A percentile compares a stretch with the other conserved stretches of the same genome.
phyloP scores from a whole-genome alignment of 2,329 filamentous ascomycete species.

The Teratosphaeria nubilosa region DNA sequence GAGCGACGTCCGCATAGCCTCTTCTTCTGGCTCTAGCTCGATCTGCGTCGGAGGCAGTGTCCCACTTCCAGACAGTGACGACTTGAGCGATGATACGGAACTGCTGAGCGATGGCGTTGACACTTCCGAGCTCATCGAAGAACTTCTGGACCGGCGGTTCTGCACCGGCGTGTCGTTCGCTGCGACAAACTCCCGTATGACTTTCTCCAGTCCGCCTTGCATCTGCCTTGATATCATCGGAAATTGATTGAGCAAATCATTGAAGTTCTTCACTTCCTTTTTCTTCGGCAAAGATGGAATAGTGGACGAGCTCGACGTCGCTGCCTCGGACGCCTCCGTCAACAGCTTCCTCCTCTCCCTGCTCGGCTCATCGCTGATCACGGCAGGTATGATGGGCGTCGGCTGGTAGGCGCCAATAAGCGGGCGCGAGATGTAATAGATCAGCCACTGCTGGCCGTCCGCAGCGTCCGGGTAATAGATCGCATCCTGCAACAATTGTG shows the following conservation, averaged over 20 bases:
- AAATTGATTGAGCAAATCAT: conserved; percentile 80
- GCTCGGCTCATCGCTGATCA: conserved; percentile 29
- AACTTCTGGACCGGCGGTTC: conserved; percentile 23
- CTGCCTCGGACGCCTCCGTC: conserved; percentile 16
- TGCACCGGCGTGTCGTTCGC: conserved; percentile 79
- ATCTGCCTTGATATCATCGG: conserved; percentile 95
- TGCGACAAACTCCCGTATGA: conserved; percentile 80
- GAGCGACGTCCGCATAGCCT: conserved; percentile 75
- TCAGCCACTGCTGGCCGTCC: conserved; percentile 85
- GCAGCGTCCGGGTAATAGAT: conserved; percentile 84
- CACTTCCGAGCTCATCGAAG: conserved; percentile 26
- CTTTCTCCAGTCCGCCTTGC: conserved; percentile 78
- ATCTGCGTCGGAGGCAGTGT: conserved; percentile 40
- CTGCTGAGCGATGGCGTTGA: conserved; percentile 24
- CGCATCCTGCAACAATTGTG: conserved; percentile 71
- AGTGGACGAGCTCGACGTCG: conserved; percentile 6
- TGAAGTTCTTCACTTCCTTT: conserved; percentile 85
- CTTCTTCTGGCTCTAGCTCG: conserved; percentile 81
- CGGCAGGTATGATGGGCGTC: conserved; percentile 58
- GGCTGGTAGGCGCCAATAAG: conserved; percentile 76
- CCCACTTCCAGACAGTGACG: conserved; percentile 28
- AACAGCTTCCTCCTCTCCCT: conserved; percentile 23
- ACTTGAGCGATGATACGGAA: conserved; percentile 25
- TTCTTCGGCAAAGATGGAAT: conserved; percentile 51
- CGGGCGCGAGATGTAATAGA: conserved; percentile 91